These are phyloP conservation scores for Crithidia brevicula DNA, from an alignment of 208 protist genomes.

Conservation along the genomic window DNA sequence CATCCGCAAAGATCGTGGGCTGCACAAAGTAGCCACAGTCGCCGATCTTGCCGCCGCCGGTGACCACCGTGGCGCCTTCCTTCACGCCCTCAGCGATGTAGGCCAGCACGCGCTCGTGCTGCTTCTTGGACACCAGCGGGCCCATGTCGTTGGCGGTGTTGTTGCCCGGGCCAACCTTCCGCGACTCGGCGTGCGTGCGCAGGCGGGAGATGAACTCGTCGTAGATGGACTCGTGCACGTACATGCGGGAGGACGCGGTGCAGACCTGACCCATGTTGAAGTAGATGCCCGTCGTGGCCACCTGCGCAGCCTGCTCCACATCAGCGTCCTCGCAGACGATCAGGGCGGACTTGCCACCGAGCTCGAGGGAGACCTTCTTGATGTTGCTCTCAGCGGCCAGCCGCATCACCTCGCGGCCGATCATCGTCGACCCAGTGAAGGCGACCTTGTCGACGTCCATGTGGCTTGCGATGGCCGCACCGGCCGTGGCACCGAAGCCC, in stretches of 20 bases:
- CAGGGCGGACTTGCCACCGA: constrained; percentile 93
- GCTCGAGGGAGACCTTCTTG: constrained; percentile 85
- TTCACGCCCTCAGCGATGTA: constrained; percentile 83
- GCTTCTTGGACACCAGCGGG: constrained; percentile 70
- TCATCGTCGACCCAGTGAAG: constrained; percentile 88
- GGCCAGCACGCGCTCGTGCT: constrained; percentile 69
- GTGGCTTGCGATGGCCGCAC: constrained; percentile 62
- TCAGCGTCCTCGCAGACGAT: constrained; percentile 89
- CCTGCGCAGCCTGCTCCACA: constrained; percentile 61
- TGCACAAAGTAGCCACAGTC: constrained; percentile 84
- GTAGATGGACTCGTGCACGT: constrained; percentile 81
- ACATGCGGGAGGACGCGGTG: constrained; percentile 84
- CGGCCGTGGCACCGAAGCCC: constrained; percentile 81
- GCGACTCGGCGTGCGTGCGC: constrained; percentile 50
- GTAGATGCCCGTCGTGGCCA: constrained; percentile 69
- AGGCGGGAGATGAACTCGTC: constrained; percentile 78
- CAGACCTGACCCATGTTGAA: constrained; percentile 90
- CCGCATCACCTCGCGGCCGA: constrained; percentile 76
- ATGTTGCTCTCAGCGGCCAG: constrained; percentile 71
- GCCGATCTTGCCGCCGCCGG: constrained; percentile 54
- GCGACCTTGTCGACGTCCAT: constrained; percentile 90
- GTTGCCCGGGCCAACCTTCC: constrained; percentile 64
- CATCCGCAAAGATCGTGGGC: constrained; percentile 84
- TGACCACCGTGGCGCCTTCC: constrained; percentile 73
- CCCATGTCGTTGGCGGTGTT: constrained; percentile 55